A percentile compares a stretch with the other conserved stretches of the same genome.
phyloP scores from a whole-genome alignment of 805 yeast species.

The Candida nitratophila region DNA sequence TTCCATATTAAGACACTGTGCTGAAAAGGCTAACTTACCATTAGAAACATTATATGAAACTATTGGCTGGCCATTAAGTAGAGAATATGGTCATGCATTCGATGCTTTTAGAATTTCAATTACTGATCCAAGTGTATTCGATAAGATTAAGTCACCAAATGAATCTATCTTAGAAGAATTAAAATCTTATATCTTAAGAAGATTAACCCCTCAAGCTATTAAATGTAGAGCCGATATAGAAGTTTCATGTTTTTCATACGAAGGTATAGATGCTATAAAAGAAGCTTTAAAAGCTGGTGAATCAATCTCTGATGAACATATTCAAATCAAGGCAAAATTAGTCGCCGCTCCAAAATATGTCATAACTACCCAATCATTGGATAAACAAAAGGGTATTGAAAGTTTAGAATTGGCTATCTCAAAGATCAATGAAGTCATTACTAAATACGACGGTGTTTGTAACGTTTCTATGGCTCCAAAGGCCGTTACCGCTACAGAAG shows the following conservation, averaged over 20 bases:
- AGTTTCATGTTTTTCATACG: slow-evolving; percentile 94
- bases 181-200: slow-evolving; percentile 78
- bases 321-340: slow-evolving; percentile 86
- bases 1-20: slow-evolving; percentile 97
- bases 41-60: slow-evolving; percentile 80
- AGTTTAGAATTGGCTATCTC: slow-evolving; percentile 73
- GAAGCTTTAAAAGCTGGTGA: slow-evolving; percentile 85
- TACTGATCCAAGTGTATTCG: slow-evolving; percentile 85
- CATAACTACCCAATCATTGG: slow-evolving; percentile 85
- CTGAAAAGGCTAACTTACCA: slow-evolving; percentile 88
- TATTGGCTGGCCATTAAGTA: slow-evolving; percentile 96
- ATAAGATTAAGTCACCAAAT: slow-evolving; percentile 65
- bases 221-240: slow-evolving; percentile 98
- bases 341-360: slow-evolving; percentile 98
- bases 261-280: slow-evolving; percentile 96
- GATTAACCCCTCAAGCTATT: slow-evolving; percentile 96
- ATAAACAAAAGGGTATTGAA: slow-evolving; percentile 83
- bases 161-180: slow-evolving; percentile 76
- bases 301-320: slow-evolving; percentile 69
- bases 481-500: slow-evolving; percentile 98
- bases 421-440: slow-evolving; percentile 63
- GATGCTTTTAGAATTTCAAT: slow-evolving; percentile 96
- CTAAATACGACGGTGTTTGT: slow-evolving; percentile 74
- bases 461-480: slow-evolving; percentile 96
- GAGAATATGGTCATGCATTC: slow-evolving; percentile 93